A percentile compares a stretch with the other conserved stretches of the same genome.
Conservation (phyloP, 441 rosid genomes). For the Capsella rubella region DNA sequence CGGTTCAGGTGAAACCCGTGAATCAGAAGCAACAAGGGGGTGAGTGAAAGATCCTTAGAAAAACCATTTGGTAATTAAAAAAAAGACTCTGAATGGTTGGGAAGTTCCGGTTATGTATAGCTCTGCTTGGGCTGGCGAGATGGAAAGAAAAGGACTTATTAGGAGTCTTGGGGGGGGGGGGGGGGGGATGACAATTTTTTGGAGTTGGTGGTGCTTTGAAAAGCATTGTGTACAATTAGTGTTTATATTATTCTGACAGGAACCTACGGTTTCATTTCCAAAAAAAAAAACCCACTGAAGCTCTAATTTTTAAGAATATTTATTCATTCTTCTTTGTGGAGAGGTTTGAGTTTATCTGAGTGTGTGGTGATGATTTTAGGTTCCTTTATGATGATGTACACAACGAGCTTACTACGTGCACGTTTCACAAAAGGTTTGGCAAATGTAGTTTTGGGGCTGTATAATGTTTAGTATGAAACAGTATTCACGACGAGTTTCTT, state of each 20-base stretch:
- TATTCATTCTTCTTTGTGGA: conserved; percentile 37
- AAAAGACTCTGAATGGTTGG: conserved; percentile 34
- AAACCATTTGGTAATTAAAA: conserved; percentile 17
- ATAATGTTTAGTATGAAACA: too few relatives aligned
- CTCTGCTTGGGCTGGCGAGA: conserved; percentile 38
- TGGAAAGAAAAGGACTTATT: background rate
- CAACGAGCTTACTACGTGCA: too few relatives aligned
- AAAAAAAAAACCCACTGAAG: conserved; percentile 19
- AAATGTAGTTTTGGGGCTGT: too few relatives aligned
- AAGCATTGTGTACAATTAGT: conserved; percentile 46
- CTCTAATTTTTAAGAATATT: conserved; percentile 24
- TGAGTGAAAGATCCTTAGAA: conserved; percentile 51
- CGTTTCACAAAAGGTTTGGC: too few relatives aligned
- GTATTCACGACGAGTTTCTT: too few relatives aligned
- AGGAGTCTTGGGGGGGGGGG: background rate
- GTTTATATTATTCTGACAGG: conserved; percentile 44
- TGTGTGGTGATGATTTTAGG: background rate
- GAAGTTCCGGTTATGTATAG: conserved; percentile 38
- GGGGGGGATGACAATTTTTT: conserved; percentile 24
- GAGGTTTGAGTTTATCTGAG: conserved; percentile 18
- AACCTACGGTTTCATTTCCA: conserved; percentile 15
- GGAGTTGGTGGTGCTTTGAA: conserved; percentile 39
- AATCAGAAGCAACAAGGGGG: conserved; percentile 92
- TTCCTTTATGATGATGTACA: too few relatives aligned
- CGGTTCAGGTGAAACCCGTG: conserved; percentile 80